Conservation (phyloP, 805 yeast genomes). For the Pichia paraexigua region DNA sequence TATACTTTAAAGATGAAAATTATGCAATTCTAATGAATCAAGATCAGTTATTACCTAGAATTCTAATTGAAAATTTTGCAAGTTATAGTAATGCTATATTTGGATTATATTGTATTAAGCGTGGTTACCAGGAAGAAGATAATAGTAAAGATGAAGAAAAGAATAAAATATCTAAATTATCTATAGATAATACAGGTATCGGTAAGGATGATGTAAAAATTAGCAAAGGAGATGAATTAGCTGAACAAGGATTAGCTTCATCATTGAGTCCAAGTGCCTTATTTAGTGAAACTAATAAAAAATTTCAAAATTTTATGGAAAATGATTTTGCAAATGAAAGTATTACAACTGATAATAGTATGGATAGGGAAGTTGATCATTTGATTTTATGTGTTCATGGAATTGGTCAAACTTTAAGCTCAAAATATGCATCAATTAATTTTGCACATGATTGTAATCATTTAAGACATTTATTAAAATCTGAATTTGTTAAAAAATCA, state of each 20-base stretch:
- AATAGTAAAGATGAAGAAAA: slow-evolving; percentile 5
- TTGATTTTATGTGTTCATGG: slow-evolving; percentile 90
- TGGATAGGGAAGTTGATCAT: slow-evolving; percentile 38
- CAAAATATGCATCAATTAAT: slow-evolving; percentile 69
- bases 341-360: slow-evolving; percentile 30
- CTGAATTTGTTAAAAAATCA: slow-evolving; percentile 35
- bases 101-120: slow-evolving; percentile 41
- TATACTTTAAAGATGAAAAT: slow-evolving; percentile 20
- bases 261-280: background rate
- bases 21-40: slow-evolving; percentile 21
- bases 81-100: slow-evolving; percentile 25
- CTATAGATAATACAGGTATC: background rate
- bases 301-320: slow-evolving; percentile 40
- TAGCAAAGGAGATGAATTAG: background rate
- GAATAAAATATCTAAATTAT: slow-evolving; percentile 1
- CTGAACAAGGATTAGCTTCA: background rate
- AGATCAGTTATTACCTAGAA: slow-evolving; percentile 21
- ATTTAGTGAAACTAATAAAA: slow-evolving; percentile 19
- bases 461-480: slow-evolving; percentile 50
- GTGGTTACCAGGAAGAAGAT: slow-evolving; percentile 35
- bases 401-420: slow-evolving; percentile 82
- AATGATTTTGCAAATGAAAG: slow-evolving; percentile 43
- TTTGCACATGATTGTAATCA: slow-evolving; percentile 78
- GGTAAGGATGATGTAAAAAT: background rate
- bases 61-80: slow-evolving; percentile 21